phyloP scores from a whole-genome alignment of 2,329 filamentous ascomycete species.

The Mycosphaerella arachidis region DNA sequence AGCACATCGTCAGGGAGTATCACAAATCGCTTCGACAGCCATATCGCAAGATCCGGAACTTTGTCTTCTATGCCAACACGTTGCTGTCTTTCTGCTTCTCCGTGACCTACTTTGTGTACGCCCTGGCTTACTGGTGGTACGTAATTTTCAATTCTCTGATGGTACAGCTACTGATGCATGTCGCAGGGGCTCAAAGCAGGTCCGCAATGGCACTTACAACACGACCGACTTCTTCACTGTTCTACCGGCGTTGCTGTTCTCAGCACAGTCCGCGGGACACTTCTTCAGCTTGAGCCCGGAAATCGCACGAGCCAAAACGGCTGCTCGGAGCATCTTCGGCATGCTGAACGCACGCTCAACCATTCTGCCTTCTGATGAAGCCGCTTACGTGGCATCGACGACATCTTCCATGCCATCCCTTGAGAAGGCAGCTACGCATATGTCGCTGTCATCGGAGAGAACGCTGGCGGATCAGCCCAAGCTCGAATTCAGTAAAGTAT shows the following conservation, averaged over 20 bases:
- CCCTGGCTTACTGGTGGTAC: conserved; percentile 47
- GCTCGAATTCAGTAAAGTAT: conserved; percentile 35
- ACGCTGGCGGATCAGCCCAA: neutral
- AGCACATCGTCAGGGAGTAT: conserved; percentile 37
- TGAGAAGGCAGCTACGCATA: neutral
- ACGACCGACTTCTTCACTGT: conserved; percentile 44
- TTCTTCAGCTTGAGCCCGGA: conserved; percentile 46
- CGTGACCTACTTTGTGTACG: conserved; percentile 46
- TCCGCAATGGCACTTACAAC: conserved; percentile 40
- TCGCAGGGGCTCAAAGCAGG: conserved; percentile 39
- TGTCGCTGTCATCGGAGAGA: neutral
- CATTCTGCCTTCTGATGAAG: conserved; percentile 25
- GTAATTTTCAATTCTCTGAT: neutral
- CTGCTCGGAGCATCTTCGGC: conserved; percentile 42
- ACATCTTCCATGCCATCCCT: neutral
- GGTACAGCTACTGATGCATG: neutral
- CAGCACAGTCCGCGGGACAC: conserved; percentile 44
- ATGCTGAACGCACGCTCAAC: conserved; percentile 39
- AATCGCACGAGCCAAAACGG: conserved; percentile 42
- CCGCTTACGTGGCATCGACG: conserved; percentile 1
- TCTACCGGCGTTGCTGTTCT: conserved; percentile 44
- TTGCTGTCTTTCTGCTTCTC: conserved; percentile 43
- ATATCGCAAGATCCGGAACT: conserved; percentile 38
- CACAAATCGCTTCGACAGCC: conserved; percentile 36
- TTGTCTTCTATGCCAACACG: conserved; percentile 39